Conservation (phyloP, 805 yeast species). For the Clavispora santaluciae region DNA sequence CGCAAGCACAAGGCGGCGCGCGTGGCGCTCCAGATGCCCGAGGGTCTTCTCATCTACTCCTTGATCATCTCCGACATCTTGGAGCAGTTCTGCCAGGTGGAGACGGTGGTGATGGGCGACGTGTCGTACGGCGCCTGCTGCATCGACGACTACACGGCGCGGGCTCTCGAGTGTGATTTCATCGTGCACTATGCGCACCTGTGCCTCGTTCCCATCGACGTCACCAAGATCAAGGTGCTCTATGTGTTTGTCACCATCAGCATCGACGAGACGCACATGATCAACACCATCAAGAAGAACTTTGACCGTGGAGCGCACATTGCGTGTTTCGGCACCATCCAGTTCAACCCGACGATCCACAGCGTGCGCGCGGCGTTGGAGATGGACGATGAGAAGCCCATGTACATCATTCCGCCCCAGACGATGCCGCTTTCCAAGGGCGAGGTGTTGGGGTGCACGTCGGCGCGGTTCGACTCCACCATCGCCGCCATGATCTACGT, state of each 20-base stretch:
- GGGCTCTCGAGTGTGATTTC: conserved; percentile 88
- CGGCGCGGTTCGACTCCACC: conserved; percentile 66
- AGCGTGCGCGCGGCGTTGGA: conserved; percentile 60
- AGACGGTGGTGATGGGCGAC: conserved; percentile 95
- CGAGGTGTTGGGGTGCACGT: conserved; percentile 94
- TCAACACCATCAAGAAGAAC: conserved; percentile 70
- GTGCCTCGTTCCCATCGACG: conserved; percentile 91
- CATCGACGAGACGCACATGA: conserved; percentile 77
- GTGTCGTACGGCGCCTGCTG: conserved; percentile 99
- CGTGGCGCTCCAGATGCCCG: conserved; percentile 97
- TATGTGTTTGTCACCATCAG: conserved; percentile 92
- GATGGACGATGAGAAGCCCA: conserved; percentile 41
- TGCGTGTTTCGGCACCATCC: conserved; percentile 93
- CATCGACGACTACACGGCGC: conserved; percentile 93
- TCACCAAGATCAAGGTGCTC: conserved; percentile 85
- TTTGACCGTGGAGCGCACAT: conserved; percentile 59
- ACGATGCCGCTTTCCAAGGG: conserved; percentile 90
- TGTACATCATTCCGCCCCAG: conserved; percentile 80
- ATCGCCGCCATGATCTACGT: conserved; percentile 80
- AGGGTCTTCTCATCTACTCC: conserved; percentile 85
- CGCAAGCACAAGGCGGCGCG: conserved; percentile 67
- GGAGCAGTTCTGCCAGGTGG: conserved; percentile 84
- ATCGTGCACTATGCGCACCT: conserved; percentile 97
- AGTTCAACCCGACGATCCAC: conserved; percentile 92
- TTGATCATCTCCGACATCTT: conserved; percentile 86